Conservation (phyloP, 805 yeast genomes). For the Hanseniaspora guilliermondii region DNA sequence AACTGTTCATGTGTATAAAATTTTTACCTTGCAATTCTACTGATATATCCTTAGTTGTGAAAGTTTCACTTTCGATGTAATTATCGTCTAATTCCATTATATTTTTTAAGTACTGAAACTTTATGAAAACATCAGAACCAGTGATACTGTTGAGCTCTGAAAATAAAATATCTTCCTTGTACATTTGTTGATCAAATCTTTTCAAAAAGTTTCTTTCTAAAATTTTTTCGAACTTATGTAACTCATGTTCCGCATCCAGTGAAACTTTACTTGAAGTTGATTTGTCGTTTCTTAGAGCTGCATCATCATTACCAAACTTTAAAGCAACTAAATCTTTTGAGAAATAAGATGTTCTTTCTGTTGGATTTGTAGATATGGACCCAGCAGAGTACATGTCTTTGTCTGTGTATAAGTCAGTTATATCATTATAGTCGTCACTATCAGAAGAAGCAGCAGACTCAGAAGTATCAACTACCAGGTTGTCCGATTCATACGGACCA, state of each 20-base stretch:
- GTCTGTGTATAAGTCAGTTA: neutral
- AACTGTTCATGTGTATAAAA: neutral
- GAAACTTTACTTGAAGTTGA: neutral
- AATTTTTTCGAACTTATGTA: neutral
- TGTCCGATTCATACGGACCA: slow-evolving; percentile 5
- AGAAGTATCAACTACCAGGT: neutral
- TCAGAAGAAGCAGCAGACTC: neutral
- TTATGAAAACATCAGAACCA: neutral
- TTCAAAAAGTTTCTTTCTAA: neutral
- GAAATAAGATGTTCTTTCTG: neutral
- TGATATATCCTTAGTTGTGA: neutral
- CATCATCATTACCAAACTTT: neutral
- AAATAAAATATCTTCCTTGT: neutral
- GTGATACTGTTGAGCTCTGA: neutral
- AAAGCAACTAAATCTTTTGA: neutral
- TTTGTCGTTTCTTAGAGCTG: neutral
- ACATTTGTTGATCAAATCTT: neutral
- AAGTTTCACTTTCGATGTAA: neutral
- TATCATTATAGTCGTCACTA: neutral
- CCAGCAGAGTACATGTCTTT: neutral
- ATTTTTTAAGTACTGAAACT: neutral
- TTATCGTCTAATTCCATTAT: neutral
- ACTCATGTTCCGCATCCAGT: neutral
- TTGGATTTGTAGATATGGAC: neutral
- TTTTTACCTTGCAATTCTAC: neutral